Percentiles rank a stretch among this genome's conserved stretches.
Evolutionary conservation across 345 rosid species (phyloP).

Genomic region (Euclidium syriacum): DNA sequence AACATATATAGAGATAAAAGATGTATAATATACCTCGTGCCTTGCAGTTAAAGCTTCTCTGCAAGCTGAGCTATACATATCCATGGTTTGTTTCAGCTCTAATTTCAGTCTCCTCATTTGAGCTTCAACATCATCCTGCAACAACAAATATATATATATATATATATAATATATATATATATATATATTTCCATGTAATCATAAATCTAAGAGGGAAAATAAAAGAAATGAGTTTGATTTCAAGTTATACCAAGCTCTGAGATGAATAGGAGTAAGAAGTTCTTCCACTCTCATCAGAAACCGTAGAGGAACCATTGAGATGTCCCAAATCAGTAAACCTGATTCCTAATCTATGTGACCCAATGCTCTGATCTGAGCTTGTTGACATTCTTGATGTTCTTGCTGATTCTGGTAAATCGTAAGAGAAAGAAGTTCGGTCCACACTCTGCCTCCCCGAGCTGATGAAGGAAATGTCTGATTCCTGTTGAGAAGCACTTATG

Average conservation of each 20-base stretch:
- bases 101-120: slow-evolving; percentile 76
- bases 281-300: slow-evolving; percentile 54
- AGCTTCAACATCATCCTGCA: slow-evolving; percentile 72
- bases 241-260: slow-evolving; percentile 39
- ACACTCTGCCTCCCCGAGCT: slow-evolving; percentile 72
- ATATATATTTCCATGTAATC: too few relatives aligned
- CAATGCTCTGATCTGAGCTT: slow-evolving; percentile 58
- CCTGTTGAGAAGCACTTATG: slow-evolving; percentile 32
- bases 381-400: slow-evolving; percentile 46
- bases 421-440: slow-evolving; percentile 47
- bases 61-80: slow-evolving; percentile 82
- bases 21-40: slow-evolving; percentile 51
- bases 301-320: slow-evolving; percentile 39
- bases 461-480: slow-evolving; percentile 64
- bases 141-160: too few relatives aligned
- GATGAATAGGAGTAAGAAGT: slow-evolving; percentile 54
- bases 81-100: slow-evolving; percentile 95
- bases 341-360: slow-evolving; percentile 43
- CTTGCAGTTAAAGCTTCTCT: slow-evolving; percentile 78
- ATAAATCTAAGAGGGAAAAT: not conserved
- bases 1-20: too few relatives aligned
- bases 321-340: slow-evolving; percentile 40
- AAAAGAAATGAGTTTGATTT: not conserved
- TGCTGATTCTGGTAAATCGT: slow-evolving; percentile 42
- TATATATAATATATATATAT: too few relatives aligned